Evolutionary conservation across 2,329 filamentous ascomycete species (phyloP).

Genomic region (Calycina herbarum): DNA sequence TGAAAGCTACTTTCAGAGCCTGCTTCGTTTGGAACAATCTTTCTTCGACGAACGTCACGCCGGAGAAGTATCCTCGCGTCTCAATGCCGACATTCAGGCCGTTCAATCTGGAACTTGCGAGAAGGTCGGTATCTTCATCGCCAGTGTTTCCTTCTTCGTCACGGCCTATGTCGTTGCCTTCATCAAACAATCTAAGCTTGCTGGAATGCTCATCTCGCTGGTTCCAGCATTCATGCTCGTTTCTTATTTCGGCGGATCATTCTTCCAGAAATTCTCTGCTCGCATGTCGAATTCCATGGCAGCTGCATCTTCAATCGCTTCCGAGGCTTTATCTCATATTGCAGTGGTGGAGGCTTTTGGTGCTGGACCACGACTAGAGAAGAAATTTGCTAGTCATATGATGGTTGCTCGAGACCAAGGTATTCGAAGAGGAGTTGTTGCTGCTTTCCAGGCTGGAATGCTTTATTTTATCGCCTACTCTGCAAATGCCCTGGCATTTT

Average conservation of each 20-base stretch:
- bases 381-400: slow-evolving; percentile 48
- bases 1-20: slow-evolving; percentile 50
- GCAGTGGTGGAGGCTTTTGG: slow-evolving; percentile 54
- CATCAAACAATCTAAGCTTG: slow-evolving; percentile 53
- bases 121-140: slow-evolving; percentile 58
- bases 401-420: slow-evolving; percentile 44
- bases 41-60: slow-evolving; percentile 55
- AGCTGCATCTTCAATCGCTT: slow-evolving; percentile 52
- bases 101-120: slow-evolving; percentile 59
- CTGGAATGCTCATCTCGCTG: slow-evolving; percentile 43
- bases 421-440: slow-evolving; percentile 49
- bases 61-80: slow-evolving; percentile 49
- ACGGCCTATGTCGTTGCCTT: slow-evolving; percentile 60
- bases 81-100: slow-evolving; percentile 56
- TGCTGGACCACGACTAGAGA: slow-evolving; percentile 49
- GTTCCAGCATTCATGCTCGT: slow-evolving; percentile 35
- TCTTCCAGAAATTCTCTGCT: slow-evolving; percentile 45
- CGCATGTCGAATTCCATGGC: slow-evolving; percentile 48
- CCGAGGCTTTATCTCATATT: slow-evolving; percentile 51
- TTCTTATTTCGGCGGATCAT: slow-evolving; percentile 50
- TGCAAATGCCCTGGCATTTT: slow-evolving; percentile 58
- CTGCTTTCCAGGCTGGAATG: slow-evolving; percentile 51
- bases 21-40: slow-evolving; percentile 53
- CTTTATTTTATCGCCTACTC: slow-evolving; percentile 38
- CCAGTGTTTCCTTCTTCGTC: slow-evolving; percentile 56